A percentile compares a stretch with the other conserved stretches of the same genome.
These are phyloP conservation scores for Aureobasidium sp. DNA, from an alignment of 2,329 filamentous ascomycete genomes.

Conservation along the genomic window DNA sequence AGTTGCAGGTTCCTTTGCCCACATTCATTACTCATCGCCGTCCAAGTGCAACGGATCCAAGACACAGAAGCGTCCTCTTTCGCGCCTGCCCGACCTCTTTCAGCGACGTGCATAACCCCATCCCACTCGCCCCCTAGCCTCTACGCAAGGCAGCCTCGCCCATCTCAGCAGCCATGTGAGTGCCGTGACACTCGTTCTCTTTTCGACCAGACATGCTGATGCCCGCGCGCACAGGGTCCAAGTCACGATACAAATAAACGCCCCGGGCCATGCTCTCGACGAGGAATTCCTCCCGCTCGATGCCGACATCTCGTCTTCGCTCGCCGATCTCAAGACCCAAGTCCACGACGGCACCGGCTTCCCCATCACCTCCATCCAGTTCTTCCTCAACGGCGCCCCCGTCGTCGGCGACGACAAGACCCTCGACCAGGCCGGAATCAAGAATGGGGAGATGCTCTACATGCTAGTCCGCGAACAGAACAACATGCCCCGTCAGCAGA, in stretches of 20 bases:
- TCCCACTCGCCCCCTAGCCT: not conserved
- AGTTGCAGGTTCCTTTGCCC: not conserved
- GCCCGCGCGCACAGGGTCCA: slow-evolving; percentile 49
- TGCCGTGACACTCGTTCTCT: slow-evolving; percentile 5
- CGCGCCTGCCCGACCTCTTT: slow-evolving; percentile 13
- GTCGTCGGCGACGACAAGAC: slow-evolving; percentile 71
- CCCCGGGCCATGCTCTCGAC: slow-evolving; percentile 56
- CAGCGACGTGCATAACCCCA: slow-evolving; percentile 19
- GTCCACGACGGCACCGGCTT: slow-evolving; percentile 77
- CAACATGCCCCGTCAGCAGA: slow-evolving; percentile 37
- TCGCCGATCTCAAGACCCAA: slow-evolving; percentile 78
- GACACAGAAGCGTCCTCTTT: not conserved
- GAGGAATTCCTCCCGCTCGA: slow-evolving; percentile 74
- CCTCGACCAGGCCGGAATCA: slow-evolving; percentile 69
- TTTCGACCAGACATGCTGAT: slow-evolving; percentile 3
- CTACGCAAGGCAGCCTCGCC: slow-evolving; percentile 15
- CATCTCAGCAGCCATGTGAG: slow-evolving; percentile 10
- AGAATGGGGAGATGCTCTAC: slow-evolving; percentile 85
- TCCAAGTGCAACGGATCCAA: not conserved
- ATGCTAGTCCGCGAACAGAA: slow-evolving; percentile 56
- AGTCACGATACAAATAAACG: slow-evolving; percentile 77
- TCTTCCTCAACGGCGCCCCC: slow-evolving; percentile 82
- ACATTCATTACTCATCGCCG: not conserved
- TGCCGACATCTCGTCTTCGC: slow-evolving; percentile 70
- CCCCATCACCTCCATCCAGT: slow-evolving; percentile 62